Conservation (phyloP, 2,329 filamentous ascomycete genomes). For the Bimuria novae-zelandiae region DNA sequence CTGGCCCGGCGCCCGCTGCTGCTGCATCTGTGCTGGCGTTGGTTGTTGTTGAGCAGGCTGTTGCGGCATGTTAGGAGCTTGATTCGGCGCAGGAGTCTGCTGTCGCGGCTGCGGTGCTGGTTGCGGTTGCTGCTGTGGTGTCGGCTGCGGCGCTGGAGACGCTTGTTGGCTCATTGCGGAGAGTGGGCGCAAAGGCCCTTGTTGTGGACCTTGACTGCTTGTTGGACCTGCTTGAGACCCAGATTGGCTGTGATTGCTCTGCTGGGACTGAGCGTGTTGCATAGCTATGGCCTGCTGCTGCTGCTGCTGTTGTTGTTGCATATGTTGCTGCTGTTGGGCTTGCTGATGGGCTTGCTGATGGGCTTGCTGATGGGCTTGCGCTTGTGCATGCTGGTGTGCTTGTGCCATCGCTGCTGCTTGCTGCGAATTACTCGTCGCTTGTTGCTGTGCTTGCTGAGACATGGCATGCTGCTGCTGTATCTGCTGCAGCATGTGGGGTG, state of each 20-base stretch:
- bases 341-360: slow-evolving; percentile 48
- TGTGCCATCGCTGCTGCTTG: slow-evolving; percentile 53
- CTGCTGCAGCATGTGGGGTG: slow-evolving; percentile 49
- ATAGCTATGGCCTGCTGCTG: slow-evolving; percentile 51
- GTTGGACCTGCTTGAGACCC: slow-evolving; percentile 45
- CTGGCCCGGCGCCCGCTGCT: slow-evolving; percentile 19
- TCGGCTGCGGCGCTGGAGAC: slow-evolving; percentile 45
- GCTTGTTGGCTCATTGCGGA: slow-evolving; percentile 47
- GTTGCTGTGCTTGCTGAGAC: slow-evolving; percentile 39
- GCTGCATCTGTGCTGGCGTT: slow-evolving; percentile 32
- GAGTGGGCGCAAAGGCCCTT: slow-evolving; percentile 45
- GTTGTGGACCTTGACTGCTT: slow-evolving; percentile 38
- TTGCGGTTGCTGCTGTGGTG: slow-evolving; percentile 45
- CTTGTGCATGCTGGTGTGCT: slow-evolving; percentile 39
- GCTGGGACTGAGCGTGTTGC: slow-evolving; percentile 56
- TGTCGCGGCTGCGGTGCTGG: slow-evolving; percentile 51
- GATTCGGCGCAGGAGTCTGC: slow-evolving; percentile 48
- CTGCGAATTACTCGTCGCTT: slow-evolving; percentile 40
- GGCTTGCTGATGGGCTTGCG: slow-evolving; percentile 48
- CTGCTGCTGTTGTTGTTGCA: slow-evolving; percentile 48
- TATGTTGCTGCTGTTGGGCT: slow-evolving; percentile 49
- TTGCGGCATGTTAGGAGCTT: slow-evolving; percentile 35
- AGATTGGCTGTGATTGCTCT: slow-evolving; percentile 54
- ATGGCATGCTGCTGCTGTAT: slow-evolving; percentile 53
- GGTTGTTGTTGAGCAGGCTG: slow-evolving; percentile 41